Conservation (phyloP, 768 basidiomycete species). For the Cystobasidium onofrii region DNA sequence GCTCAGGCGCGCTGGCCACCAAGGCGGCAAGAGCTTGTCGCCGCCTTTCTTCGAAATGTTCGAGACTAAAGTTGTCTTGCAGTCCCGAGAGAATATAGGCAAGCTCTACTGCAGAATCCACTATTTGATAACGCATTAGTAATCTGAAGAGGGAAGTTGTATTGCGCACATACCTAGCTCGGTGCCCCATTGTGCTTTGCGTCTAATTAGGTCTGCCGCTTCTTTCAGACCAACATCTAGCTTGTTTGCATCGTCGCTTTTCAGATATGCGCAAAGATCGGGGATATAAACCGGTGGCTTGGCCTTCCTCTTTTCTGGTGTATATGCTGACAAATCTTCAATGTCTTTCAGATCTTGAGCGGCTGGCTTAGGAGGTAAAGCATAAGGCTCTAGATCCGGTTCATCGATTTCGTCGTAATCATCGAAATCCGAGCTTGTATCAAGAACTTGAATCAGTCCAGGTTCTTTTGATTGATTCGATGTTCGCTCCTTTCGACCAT, state of each 20-base stretch:
- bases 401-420: constrained; percentile 48
- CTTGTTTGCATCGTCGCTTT: constrained; percentile 63
- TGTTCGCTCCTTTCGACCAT: neutral
- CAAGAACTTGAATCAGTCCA: constrained; percentile 19
- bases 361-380: constrained; percentile 35
- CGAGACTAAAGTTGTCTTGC: constrained; percentile 76
- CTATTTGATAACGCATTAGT: constrained; percentile 49
- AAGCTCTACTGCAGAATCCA: constrained; percentile 81
- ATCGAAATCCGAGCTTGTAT: neutral
- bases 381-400: constrained; percentile 36
- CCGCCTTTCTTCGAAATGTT: constrained; percentile 64
- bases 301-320: constrained; percentile 54
- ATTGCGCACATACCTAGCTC: constrained; percentile 63
- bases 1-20: constrained; percentile 66
- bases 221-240: constrained; percentile 69
- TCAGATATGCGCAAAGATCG: constrained; percentile 71
- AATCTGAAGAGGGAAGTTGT: neutral
- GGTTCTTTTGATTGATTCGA: neutral
- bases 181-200: constrained; percentile 72
- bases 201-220: constrained; percentile 74
- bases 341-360: constrained; percentile 59
- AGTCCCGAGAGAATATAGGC: constrained; percentile 63
- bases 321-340: constrained; percentile 63
- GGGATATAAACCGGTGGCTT: constrained; percentile 79
- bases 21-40: constrained; percentile 72